A percentile compares a stretch with the other conserved stretches of the same genome.
Evolutionary conservation across 2,329 filamentous ascomycete species (phyloP).

Genomic region (Cordyceps tenuipes): DNA sequence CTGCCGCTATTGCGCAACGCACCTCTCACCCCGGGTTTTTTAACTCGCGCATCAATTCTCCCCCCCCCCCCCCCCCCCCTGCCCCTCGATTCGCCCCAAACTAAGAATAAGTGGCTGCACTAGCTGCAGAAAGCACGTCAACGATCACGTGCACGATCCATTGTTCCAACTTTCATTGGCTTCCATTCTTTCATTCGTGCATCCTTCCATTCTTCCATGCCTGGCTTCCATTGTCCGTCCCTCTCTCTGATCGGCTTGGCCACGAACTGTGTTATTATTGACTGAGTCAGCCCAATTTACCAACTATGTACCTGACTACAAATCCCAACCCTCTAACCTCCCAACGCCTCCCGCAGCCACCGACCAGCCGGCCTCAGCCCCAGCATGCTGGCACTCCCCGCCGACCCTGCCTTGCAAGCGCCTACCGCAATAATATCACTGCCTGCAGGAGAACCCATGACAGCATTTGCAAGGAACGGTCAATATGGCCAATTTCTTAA

Average conservation of each 20-base stretch:
- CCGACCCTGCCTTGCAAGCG: background rate
- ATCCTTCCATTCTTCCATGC: background rate
- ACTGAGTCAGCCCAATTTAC: no score
- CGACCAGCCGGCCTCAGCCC: background rate
- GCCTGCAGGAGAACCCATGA: background rate
- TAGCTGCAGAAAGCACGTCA: constrained; percentile 2
- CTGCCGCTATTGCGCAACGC: no score
- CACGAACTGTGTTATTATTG: no score
- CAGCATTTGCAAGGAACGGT: background rate
- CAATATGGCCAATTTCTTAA: background rate
- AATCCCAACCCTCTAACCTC: no score
- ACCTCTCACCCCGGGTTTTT: no score
- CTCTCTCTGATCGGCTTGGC: background rate
- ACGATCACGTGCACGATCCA: constrained; percentile 3
- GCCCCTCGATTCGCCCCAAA: background rate
- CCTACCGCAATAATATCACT: constrained; percentile 4
- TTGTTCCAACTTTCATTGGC: background rate
- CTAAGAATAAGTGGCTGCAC: background rate
- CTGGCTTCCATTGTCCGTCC: no score
- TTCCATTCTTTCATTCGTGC: background rate
- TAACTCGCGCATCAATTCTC: background rate
- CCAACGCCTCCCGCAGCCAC: background rate
- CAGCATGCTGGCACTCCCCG: background rate
- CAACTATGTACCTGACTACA: background rate
- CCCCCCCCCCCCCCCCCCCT: no score